Conservation (phyloP, 75 land plant genomes). For the Cupressus sempervirens region DNA sequence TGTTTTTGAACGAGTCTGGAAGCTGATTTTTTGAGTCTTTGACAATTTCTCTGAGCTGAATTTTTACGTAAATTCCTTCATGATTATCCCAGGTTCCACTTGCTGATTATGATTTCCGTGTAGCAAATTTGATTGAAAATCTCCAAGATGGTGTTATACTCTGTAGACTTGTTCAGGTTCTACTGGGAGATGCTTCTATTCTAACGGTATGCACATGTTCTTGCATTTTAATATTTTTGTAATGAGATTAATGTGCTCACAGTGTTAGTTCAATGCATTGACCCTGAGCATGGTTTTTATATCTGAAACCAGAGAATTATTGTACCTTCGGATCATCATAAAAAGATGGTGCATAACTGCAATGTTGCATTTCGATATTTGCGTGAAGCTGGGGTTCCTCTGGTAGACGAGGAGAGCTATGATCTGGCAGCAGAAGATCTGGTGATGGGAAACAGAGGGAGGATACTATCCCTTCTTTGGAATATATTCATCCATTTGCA, state of each 20-base stretch:
- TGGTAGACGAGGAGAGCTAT: constrained; percentile 60
- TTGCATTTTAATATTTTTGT: constrained; percentile 1
- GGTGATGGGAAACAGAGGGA: constrained; percentile 55
- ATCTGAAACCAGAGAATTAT: constrained; percentile 51
- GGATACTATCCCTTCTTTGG: constrained; percentile 60
- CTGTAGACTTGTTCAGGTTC: constrained; percentile 74
- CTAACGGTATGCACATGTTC: constrained; percentile 39
- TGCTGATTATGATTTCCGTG: constrained; percentile 61
- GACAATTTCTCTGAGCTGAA: neutral
- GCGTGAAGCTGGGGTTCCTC: constrained; percentile 55
- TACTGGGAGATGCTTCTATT: constrained; percentile 54
- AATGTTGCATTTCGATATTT: constrained; percentile 58
- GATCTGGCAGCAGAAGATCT: constrained; percentile 61
- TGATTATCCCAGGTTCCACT: constrained; percentile 58
- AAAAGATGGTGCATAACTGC: constrained; percentile 64
- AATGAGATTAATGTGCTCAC: neutral
- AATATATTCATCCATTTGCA: constrained; percentile 77
- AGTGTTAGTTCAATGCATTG: neutral
- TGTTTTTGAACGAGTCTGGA: neutral
- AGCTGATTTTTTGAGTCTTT: neutral
- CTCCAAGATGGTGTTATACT: constrained; percentile 78
- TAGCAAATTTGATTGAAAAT: constrained; percentile 62
- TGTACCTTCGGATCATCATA: constrained; percentile 53
- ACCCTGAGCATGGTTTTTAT: constrained; percentile 5
- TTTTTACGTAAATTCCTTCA: neutral